Base-by-base conservation (phyloP, 1,284 basidiomycete genomes). In the Grifola frondosa region DNA sequence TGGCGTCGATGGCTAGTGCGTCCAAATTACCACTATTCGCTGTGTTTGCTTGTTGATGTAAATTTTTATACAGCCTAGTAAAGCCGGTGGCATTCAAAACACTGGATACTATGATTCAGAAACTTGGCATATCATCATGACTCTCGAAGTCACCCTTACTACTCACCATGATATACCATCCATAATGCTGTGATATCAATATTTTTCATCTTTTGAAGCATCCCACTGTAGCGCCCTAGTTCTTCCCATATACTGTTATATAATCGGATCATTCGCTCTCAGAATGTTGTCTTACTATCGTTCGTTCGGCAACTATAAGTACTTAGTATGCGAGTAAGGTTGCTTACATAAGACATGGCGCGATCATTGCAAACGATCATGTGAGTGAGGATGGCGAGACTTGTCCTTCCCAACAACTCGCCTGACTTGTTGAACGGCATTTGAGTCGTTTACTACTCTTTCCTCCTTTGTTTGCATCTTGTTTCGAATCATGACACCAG, bases 1-100 rank as follows among this genome's bases (percentile, higher is more conserved):
- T 40, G 94, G 95, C 3, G 93, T 97, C 33, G 92, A 97, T 58
- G 94, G 94, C 64, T 97, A 95, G 89, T 93, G 65, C 56, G 90
- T 78, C 3, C 23, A 20, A 10, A 5, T 9, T 12, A 26, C n/a
- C 37, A 23, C 16, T 7, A 10, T 10, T 30, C 12, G 10, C 23
- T 42, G 36, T 42, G 29, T 40, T n/a, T 37, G 21, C 19, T 33
- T 21, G 32, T 44, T 42, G 39, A 26, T 54, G 17, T 32, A 22
- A 33, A 12, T 22, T 48, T n/a, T 23, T 16, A 12, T 30, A 2
- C 54, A 93, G 91, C 58, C 76, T 95, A 23, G 89, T 95, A 46
- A 96, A 96, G 64, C 92, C 92, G 12, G 91, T 96, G 17, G 89
- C 88, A 11, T 88, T 96, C 69, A 89, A 88, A 59, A 91, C 85